A percentile compares a stretch with the other conserved stretches of the same genome.
Evolutionary conservation across 805 yeast genomes (phyloP).

Genomic region (Sugiyamaella smithiae): DNA sequence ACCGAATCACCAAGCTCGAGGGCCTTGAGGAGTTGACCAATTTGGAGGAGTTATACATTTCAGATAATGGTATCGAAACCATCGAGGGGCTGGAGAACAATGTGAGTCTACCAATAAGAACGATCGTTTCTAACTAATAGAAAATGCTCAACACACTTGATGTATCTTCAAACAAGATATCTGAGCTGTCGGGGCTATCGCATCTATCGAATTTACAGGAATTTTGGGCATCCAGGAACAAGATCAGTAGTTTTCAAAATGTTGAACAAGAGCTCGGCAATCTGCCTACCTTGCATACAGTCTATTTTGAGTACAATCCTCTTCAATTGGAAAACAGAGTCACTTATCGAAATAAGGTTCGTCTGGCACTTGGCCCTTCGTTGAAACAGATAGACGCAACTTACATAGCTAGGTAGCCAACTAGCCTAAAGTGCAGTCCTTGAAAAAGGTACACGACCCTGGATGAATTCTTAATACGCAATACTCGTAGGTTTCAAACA

Average conservation of each 20-base stretch:
- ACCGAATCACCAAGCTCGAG: constrained; percentile 72
- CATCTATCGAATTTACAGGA: constrained; percentile 78
- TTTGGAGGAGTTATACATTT: constrained; percentile 81
- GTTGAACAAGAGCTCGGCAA: constrained; percentile 62
- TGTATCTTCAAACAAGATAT: constrained; percentile 70
- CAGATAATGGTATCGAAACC: constrained; percentile 74
- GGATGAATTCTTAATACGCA: background rate
- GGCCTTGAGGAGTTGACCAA: constrained; percentile 70
- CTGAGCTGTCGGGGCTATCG: constrained; percentile 57
- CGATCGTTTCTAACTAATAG: constrained; percentile 8
- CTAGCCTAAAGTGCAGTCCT: too few relatives aligned
- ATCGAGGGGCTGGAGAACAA: constrained; percentile 78
- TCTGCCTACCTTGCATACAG: constrained; percentile 71
- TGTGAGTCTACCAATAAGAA: constrained; percentile 8
- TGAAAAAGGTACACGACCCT: too few relatives aligned
- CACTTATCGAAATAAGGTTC: constrained; percentile 79
- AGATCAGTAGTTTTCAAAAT: constrained; percentile 64
- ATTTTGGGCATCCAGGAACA: constrained; percentile 87
- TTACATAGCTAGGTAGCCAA: constrained; percentile 36
- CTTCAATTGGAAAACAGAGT: constrained; percentile 70
- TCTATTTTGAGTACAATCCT: constrained; percentile 93
- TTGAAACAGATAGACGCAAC: constrained; percentile 90
- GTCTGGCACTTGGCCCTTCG: constrained; percentile 66
- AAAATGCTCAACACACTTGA: constrained; percentile 69
- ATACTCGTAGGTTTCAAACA: background rate